Conservation (phyloP, 208 protist genomes). For the Trypanosoma brucei region DNA sequence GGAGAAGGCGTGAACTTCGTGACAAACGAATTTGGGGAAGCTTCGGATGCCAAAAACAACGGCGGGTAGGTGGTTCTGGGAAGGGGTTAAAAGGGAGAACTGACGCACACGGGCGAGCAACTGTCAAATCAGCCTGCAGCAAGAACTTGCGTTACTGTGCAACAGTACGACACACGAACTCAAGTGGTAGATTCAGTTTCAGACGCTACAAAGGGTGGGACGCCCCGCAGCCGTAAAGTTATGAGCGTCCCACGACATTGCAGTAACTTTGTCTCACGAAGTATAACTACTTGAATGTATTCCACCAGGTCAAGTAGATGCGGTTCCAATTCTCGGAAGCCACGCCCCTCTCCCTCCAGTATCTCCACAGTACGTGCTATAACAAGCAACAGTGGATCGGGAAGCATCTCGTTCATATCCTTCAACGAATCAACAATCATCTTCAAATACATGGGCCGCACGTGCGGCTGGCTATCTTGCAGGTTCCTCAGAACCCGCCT, state of each 20-base stretch:
- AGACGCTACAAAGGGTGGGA: slow-evolving; percentile 23
- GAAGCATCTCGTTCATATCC: slow-evolving; percentile 32
- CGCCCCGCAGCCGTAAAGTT: slow-evolving; percentile 10
- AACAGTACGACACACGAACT: too few species aligned
- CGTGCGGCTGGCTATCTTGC: slow-evolving; percentile 33
- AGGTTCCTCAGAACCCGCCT: slow-evolving; percentile 44
- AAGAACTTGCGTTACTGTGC: too few species aligned
- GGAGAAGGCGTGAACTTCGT: too few species aligned
- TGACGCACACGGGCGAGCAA: too few species aligned
- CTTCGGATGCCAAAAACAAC: too few species aligned
- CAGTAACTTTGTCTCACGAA: slow-evolving; percentile 23
- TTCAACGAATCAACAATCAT: slow-evolving; percentile 26
- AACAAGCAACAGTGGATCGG: slow-evolving; percentile 61
- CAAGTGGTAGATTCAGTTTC: background rate
- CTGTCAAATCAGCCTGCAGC: too few species aligned
- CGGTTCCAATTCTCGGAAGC: slow-evolving; percentile 10
- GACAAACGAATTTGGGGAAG: too few species aligned
- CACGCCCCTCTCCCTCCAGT: background rate
- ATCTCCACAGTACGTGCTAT: slow-evolving; percentile 31
- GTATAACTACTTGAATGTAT: slow-evolving; percentile 17
- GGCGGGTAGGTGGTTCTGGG: too few species aligned
- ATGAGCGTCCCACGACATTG: slow-evolving; percentile 14
- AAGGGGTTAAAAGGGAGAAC: too few species aligned
- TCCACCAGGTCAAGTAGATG: slow-evolving; percentile 20
- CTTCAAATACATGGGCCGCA: slow-evolving; percentile 19